Evolutionary conservation across 139 green algal species (phyloP), one percentile per base, ranked within the genome.

Genomic region (Coccomyxa sp.): DNA sequence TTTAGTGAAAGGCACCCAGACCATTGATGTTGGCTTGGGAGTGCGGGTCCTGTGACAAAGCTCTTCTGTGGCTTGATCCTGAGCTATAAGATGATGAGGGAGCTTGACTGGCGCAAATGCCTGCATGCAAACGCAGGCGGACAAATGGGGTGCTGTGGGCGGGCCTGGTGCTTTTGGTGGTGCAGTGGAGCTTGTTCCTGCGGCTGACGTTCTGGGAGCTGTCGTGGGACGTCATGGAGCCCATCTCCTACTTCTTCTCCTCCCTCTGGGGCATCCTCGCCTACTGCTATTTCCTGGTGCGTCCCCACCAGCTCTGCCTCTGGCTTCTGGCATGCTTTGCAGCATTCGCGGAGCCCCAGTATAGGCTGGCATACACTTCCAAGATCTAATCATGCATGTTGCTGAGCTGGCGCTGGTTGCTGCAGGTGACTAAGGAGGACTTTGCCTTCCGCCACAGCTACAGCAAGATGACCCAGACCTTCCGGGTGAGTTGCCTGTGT

Each of bases 191-290:
- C 14, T 1, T 75, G 25, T 74, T 82, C 51, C 25, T 32, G 51
- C 57, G 57, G 13, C 25, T 71, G 0, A 82, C 78, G 57, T 82
- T 86, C 79, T 90, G 79, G 79, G 90, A 93, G 82, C 85, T 91
- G 21, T 88, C 80, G n/a, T 93, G 90, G 90, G 90, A 93, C 83
- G 88, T 93, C 1, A 88, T 92, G 76, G 88, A 90, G 84, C 87
- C 87, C 31, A 76, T 90, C 66, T 71, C 81, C 25, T 90, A 90
- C 79, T 90, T 90, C 74, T 57, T 80, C 59, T 63, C 58, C 51
- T 71, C 71, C 23, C 57, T 51, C 74, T 45, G 30, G 30, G 67
- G 38, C 81, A 83, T 88, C 27, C 23, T 68, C 7, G 71, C 32
- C 77, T 88, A 85, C 58, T 57, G 67, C 25, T 85, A 85, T 31